Conservation (phyloP, 2,329 filamentous ascomycete species). For the Didymella pinodella region DNA sequence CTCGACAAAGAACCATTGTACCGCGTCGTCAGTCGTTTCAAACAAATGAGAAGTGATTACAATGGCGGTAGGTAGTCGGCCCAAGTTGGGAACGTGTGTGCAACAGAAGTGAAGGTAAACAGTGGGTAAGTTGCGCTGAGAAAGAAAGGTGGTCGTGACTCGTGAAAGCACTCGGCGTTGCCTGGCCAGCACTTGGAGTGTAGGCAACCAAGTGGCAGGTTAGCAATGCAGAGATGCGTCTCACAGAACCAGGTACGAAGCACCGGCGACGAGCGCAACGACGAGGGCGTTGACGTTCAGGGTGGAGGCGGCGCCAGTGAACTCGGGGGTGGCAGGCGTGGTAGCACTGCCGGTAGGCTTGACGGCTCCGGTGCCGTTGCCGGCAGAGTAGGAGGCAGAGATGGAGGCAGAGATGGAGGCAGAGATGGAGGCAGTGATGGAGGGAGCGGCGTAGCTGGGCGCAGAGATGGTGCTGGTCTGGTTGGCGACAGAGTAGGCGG, state of each 20-base stretch:
- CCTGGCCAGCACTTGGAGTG: conserved; percentile 22
- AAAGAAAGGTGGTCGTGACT: conserved; percentile 32
- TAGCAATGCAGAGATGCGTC: conserved; percentile 21
- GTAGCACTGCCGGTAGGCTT: conserved; percentile 28
- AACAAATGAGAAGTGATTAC: conserved; percentile 40
- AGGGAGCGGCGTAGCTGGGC: conserved; percentile 23
- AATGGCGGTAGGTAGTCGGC: conserved; percentile 30
- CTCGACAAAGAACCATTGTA: conserved; percentile 8
- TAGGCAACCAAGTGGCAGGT: conserved; percentile 18
- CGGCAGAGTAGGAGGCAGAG: conserved; percentile 25
- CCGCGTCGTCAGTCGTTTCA: conserved; percentile 41
- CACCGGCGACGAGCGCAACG: conserved; percentile 39
- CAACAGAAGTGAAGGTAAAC: conserved; percentile 26
- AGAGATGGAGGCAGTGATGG: conserved; percentile 28
- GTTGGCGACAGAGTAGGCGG: conserved; percentile 38
- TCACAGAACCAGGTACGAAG: conserved; percentile 49
- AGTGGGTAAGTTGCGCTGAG: conserved; percentile 20
- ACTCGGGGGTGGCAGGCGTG: conserved; percentile 26
- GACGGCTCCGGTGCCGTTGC: conserved; percentile 30
- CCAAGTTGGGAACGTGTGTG: conserved; percentile 24
- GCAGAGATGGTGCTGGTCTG: conserved; percentile 44
- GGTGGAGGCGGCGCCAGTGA: conserved; percentile 46
- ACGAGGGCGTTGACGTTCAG: conserved; percentile 27
- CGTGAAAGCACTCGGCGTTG: conserved; percentile 29
- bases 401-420: conserved; percentile 29